Evolutionary conservation across 805 yeast genomes (phyloP).

Genomic region (Kuraishia molischiana): DNA sequence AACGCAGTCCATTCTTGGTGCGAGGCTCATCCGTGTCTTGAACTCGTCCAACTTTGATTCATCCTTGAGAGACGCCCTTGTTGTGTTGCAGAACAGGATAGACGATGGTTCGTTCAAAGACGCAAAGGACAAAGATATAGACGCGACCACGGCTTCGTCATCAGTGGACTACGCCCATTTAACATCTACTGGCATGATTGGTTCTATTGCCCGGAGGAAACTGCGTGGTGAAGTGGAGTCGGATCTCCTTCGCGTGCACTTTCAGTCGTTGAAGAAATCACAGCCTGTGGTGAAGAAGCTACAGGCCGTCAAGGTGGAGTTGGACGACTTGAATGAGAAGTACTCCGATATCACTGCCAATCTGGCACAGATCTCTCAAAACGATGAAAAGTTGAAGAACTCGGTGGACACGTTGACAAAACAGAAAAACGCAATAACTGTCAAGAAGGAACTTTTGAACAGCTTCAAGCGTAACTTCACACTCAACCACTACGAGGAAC

Average conservation of each 20-base stretch:
- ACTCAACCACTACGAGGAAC: conserved; percentile 63
- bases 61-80: conserved; percentile 19
- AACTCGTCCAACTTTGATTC: conserved; percentile 32
- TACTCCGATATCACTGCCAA: conserved; percentile 12
- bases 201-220: conserved; percentile 51
- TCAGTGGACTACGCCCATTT: conserved; percentile 19
- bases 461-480: conserved; percentile 56
- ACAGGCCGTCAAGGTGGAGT: conserved; percentile 17
- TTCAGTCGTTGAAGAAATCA: conserved; percentile 34
- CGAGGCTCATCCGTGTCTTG: conserved; percentile 40
- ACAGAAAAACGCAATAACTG: conserved; percentile 22
- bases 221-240: conserved; percentile 51
- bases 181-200: conserved; percentile 39
- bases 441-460: conserved; percentile 42
- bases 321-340: conserved; percentile 15
- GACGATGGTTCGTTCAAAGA: conserved; percentile 10
- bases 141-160: conserved; percentile 16
- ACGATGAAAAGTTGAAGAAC: conserved; percentile 9
- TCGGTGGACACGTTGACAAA: conserved; percentile 15
- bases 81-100: conserved; percentile 16
- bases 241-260: conserved; percentile 48
- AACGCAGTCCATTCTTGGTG: conserved; percentile 20
- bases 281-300: conserved; percentile 33
- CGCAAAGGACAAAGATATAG: conserved; percentile 5
- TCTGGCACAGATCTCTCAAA: conserved; percentile 17